A percentile compares a stretch with the other conserved stretches of the same genome.
Evolutionary conservation across 2,329 filamentous ascomycete genomes (phyloP).

Genomic region (Diplocarpon rosae): DNA sequence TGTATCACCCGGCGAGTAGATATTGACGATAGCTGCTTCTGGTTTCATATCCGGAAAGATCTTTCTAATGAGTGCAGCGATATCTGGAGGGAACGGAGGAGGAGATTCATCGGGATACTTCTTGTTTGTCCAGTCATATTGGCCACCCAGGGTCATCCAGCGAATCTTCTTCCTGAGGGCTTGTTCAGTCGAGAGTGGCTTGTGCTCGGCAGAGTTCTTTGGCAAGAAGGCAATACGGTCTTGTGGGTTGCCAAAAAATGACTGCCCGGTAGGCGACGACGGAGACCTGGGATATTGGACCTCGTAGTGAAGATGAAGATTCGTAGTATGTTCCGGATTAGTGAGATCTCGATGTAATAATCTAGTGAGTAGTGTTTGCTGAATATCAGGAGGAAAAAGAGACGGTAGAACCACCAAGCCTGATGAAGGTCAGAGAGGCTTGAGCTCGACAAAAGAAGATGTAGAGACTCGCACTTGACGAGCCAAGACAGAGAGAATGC

Average conservation of each 20-base stretch:
- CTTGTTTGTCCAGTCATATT: conserved; percentile 92
- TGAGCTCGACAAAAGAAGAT: background rate
- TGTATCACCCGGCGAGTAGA: conserved; percentile 84
- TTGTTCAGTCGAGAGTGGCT: conserved; percentile 55
- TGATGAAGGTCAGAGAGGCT: conserved; percentile 29
- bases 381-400: conserved; percentile 58
- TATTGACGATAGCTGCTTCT: conserved; percentile 86
- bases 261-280: conserved; percentile 21
- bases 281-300: conserved; percentile 45
- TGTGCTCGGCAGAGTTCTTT: conserved; percentile 64
- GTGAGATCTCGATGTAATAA: conserved; percentile 71
- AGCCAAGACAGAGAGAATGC: background rate
- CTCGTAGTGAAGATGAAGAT: conserved; percentile 75
- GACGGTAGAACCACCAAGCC: conserved; percentile 71
- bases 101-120: conserved; percentile 60
- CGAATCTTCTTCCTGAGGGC: conserved; percentile 72
- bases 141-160: conserved; percentile 89
- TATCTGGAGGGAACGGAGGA: conserved; percentile 64
- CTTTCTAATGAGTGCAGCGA: conserved; percentile 52
- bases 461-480: background rate
- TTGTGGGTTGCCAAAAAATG: conserved; percentile 44
- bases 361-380: conserved; percentile 57
- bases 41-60: conserved; percentile 70
- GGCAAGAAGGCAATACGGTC: conserved; percentile 49
- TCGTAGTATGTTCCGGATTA: conserved; percentile 67